Evolutionary conservation across 1,284 basidiomycete species (phyloP).

Genomic region (Irpex rosettiformis): DNA sequence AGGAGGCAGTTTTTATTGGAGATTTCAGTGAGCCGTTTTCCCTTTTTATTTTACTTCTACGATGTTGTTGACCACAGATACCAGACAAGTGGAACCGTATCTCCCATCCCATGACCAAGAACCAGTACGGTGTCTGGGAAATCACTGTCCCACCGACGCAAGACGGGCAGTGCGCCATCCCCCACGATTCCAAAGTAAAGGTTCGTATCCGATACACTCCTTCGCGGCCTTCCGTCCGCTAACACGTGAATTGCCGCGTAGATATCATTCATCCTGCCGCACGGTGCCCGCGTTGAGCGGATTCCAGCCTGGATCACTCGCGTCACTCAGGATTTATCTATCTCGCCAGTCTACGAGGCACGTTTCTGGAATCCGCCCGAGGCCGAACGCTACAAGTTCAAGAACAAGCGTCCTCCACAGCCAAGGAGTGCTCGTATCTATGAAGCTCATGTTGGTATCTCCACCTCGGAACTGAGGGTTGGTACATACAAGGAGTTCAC

Average conservation of each 20-base stretch:
- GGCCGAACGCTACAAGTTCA: conserved; percentile 76
- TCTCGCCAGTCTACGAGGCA: conserved; percentile 93
- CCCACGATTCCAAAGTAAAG: conserved; percentile 94
- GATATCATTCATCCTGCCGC: conserved; percentile 83
- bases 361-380: conserved; percentile 97
- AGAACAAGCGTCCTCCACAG: conserved; percentile 68
- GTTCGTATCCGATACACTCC: conserved; percentile 33
- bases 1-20: conserved; percentile 82
- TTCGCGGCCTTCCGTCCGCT: conserved; percentile 4
- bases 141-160: conserved; percentile 72
- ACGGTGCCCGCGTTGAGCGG: conserved; percentile 83
- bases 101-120: conserved; percentile 83
- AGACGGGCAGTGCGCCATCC: conserved; percentile 77
- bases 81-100: conserved; percentile 86
- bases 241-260: conserved; percentile 25
- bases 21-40: conserved; percentile 82
- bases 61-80: conserved; percentile 7
- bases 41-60: conserved; percentile 8
- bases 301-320: conserved; percentile 93
- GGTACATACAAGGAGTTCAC: conserved; percentile 98
- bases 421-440: conserved; percentile 84
- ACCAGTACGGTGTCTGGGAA: conserved; percentile 93
- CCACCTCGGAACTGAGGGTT: conserved; percentile 82
- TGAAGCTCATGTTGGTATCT: conserved; percentile 98
- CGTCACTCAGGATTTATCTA: conserved; percentile 89